A percentile compares a stretch with the other conserved stretches of the same genome.
These are phyloP conservation scores for Plasmodium fragile DNA, from an alignment of 169 alveolate species.

Conservation along the genomic window DNA sequence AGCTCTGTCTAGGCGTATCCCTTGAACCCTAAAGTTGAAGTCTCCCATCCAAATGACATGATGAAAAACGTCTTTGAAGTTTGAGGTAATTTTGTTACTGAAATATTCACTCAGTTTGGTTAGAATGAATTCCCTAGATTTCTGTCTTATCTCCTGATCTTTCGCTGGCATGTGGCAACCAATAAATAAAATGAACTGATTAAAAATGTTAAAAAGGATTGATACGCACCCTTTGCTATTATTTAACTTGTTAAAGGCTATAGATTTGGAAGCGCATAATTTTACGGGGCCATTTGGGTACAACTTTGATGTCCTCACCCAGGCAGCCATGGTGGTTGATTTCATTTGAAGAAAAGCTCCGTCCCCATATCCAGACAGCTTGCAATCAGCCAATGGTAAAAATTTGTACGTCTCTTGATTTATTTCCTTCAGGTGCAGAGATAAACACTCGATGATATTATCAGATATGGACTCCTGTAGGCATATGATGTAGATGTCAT, in stretches of 20 bases:
- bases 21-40: slow-evolving; percentile 85
- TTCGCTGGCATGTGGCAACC: slow-evolving; percentile 91
- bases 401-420: slow-evolving; percentile 78
- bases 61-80: slow-evolving; percentile 87
- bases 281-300: slow-evolving; percentile 77
- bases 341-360: slow-evolving; percentile 89
- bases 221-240: slow-evolving; percentile 90
- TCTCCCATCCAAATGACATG: slow-evolving; percentile 92
- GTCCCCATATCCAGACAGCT: slow-evolving; percentile 89
- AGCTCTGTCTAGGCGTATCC: slow-evolving; percentile 70
- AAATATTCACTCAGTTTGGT: slow-evolving; percentile 79
- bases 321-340: slow-evolving; percentile 85
- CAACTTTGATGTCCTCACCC: slow-evolving; percentile 78
- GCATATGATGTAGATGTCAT: slow-evolving; percentile 87
- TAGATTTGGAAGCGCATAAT: slow-evolving; percentile 79
- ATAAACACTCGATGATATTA: slow-evolving; percentile 79
- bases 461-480: slow-evolving; percentile 88
- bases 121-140: slow-evolving; percentile 81
- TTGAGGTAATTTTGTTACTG: slow-evolving; percentile 79
- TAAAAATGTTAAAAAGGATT: slow-evolving; percentile 78
- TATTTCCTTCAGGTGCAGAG: slow-evolving; percentile 79
- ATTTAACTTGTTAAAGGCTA: slow-evolving; percentile 81
- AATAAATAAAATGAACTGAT: slow-evolving; percentile 84
- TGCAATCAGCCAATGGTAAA: slow-evolving; percentile 83
- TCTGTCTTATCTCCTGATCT: slow-evolving; percentile 79